These are phyloP conservation scores for Adansonia gregorii DNA, from an alignment of 441 rosid species.

Conservation along the genomic window DNA sequence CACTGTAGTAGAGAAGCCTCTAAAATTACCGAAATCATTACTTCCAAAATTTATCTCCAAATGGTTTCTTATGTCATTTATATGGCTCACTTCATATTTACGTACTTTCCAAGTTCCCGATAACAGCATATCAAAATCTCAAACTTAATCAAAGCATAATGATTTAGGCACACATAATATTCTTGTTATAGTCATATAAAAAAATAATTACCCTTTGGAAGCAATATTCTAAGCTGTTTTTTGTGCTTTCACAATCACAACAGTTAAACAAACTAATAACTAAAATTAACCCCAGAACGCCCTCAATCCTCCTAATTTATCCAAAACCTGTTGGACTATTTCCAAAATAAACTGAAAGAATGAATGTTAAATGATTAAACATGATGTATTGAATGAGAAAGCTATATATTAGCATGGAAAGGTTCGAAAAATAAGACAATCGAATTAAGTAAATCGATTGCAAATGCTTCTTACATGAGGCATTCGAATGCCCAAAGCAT, in stretches of 20 bases:
- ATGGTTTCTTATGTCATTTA: not conserved
- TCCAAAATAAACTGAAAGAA: too few species aligned
- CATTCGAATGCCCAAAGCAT: too few species aligned
- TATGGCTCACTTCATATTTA: not conserved
- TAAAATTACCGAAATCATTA: not conserved
- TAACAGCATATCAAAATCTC: too few species aligned
- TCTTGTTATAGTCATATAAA: not conserved
- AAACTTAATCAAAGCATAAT: too few species aligned
- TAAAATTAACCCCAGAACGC: slow-evolving; percentile 10
- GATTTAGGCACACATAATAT: not conserved
- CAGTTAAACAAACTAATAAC: slow-evolving; percentile 1
- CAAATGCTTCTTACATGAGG: too few species aligned
- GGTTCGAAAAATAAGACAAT: too few species aligned
- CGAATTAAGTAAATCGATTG: too few species aligned
- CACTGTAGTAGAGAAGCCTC: not conserved
- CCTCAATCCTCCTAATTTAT: slow-evolving; percentile 8
- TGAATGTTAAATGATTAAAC: too few species aligned
- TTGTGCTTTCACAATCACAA: not conserved
- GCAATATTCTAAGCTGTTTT: slow-evolving; percentile 14
- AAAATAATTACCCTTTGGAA: not conserved
- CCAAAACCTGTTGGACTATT: not conserved
- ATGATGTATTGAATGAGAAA: too few species aligned
- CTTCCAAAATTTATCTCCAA: slow-evolving; percentile 1
- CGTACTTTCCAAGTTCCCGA: too few species aligned
- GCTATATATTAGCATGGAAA: too few species aligned